These are phyloP conservation scores for Nitzschia putrida DNA, from an alignment of 108 stramenopile species.

Conservation along the genomic window DNA sequence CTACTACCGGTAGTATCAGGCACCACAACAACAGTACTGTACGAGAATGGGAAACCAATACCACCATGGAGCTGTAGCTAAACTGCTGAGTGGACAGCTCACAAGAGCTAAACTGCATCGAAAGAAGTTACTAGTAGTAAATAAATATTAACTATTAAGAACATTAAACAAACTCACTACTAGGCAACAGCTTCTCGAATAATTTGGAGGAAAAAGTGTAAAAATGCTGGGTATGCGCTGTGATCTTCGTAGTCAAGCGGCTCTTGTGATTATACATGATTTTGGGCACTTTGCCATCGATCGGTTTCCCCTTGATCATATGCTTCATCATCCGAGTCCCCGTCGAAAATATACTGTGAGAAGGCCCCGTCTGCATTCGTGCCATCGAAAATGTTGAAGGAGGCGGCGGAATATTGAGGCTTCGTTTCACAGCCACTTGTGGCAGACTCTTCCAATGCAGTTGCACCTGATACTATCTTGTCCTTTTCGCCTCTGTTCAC, in stretches of 20 bases:
- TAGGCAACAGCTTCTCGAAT: too few relatives aligned
- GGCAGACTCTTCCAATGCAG: background rate
- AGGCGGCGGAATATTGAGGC: background rate
- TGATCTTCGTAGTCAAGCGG: background rate
- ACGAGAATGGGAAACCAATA: too few relatives aligned
- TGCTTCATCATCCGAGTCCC: slow-evolving; percentile 22
- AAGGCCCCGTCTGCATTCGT: slow-evolving; percentile 24
- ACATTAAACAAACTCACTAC: too few relatives aligned
- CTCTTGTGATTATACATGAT: slow-evolving; percentile 1
- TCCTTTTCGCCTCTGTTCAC: background rate
- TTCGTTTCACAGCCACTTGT: background rate
- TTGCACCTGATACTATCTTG: background rate
- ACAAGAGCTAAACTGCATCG: too few relatives aligned
- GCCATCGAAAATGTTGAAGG: slow-evolving; percentile 28
- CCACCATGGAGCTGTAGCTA: too few relatives aligned
- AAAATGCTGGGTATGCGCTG: too few relatives aligned
- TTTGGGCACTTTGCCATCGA: slow-evolving; percentile 2
- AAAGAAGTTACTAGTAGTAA: too few relatives aligned
- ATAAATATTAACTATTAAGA: too few relatives aligned
- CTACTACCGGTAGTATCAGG: too few relatives aligned
- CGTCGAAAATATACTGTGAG: slow-evolving; percentile 21
- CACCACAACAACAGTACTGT: too few relatives aligned
- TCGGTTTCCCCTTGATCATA: slow-evolving; percentile 6
- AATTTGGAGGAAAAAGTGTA: too few relatives aligned
- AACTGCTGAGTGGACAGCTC: too few relatives aligned